Evolutionary conservation across 2,329 filamentous ascomycete genomes (phyloP).

Genomic region (Cytospora chrysosperma): DNA sequence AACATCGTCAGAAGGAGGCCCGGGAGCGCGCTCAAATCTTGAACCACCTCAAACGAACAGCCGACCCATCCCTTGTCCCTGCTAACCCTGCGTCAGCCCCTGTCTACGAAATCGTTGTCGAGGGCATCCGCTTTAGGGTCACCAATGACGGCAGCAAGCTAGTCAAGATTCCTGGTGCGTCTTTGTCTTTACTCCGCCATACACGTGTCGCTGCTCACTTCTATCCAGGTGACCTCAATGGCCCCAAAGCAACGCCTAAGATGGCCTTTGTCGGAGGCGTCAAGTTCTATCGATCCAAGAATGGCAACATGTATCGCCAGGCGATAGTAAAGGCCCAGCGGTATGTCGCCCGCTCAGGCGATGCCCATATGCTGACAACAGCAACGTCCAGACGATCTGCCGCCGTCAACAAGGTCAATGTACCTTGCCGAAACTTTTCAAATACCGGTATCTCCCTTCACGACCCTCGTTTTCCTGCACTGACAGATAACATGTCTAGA

Average conservation of each 20-base stretch:
- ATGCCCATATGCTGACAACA: slow-evolving; percentile 38
- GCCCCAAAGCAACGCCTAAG: slow-evolving; percentile 71
- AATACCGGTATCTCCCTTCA: slow-evolving; percentile 63
- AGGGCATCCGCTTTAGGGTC: slow-evolving; percentile 73
- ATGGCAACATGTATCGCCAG: slow-evolving; percentile 79
- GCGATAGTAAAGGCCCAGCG: slow-evolving; percentile 72
- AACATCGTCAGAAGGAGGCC: slow-evolving; percentile 51
- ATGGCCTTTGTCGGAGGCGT: slow-evolving; percentile 71
- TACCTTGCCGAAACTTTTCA: slow-evolving; percentile 71
- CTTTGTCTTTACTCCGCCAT: not conserved
- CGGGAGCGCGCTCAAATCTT: slow-evolving; percentile 60
- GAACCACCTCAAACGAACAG: slow-evolving; percentile 43
- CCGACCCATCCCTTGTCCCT: slow-evolving; percentile 26
- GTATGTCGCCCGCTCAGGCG: slow-evolving; percentile 50
- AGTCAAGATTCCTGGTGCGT: slow-evolving; percentile 65
- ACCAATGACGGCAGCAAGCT: slow-evolving; percentile 80
- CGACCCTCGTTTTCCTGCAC: slow-evolving; percentile 9
- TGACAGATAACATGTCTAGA: not conserved
- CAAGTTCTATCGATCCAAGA: slow-evolving; percentile 81
- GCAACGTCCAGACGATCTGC: slow-evolving; percentile 47
- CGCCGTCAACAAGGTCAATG: slow-evolving; percentile 64
- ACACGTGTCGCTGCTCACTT: slow-evolving; percentile 30
- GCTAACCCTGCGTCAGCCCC: slow-evolving; percentile 36
- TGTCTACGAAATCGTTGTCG: slow-evolving; percentile 63
- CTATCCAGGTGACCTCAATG: slow-evolving; percentile 55